Evolutionary conservation across 371 early-diverging fungal species (phyloP).

Genomic region (Mortierella polycephala): DNA sequence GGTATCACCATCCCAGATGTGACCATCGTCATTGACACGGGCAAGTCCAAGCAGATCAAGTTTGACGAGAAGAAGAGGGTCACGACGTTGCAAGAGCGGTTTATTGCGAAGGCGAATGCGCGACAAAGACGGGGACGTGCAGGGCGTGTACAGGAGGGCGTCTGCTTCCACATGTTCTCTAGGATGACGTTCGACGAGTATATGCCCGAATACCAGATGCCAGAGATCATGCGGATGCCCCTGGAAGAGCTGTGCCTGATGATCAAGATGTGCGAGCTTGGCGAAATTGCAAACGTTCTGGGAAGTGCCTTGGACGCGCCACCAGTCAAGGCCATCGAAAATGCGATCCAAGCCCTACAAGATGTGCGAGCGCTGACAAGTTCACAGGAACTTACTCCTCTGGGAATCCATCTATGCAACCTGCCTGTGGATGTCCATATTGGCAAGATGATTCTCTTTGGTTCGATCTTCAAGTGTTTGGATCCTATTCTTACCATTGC

Average conservation of each 20-base stretch:
- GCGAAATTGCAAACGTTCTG: conserved; percentile 70
- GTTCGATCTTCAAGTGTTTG: conserved; percentile 75
- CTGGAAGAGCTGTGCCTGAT: conserved; percentile 78
- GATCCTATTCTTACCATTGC: conserved; percentile 81
- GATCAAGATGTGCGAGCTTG: conserved; percentile 71
- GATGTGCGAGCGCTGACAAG: conserved; percentile 62
- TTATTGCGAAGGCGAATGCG: conserved; percentile 86
- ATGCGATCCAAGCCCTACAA: conserved; percentile 69
- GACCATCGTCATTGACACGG: conserved; percentile 94
- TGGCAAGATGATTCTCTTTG: conserved; percentile 84
- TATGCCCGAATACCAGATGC: conserved; percentile 75
- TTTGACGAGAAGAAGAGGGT: conserved; percentile 77
- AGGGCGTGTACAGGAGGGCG: conserved; percentile 88
- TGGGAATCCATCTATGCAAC: conserved; percentile 87
- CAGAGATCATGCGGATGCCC: conserved; percentile 81
- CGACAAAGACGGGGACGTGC: conserved; percentile 94
- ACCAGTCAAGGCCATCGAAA: conserved; percentile 69
- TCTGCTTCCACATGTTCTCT: conserved; percentile 80
- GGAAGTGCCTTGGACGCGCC: conserved; percentile 83
- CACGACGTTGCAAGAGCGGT: conserved; percentile 74
- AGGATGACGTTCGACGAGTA: conserved; percentile 59
- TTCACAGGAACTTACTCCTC: conserved; percentile 80
- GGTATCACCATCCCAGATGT: conserved; percentile 96
- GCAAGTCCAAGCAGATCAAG: conserved; percentile 84
- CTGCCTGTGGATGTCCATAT: conserved; percentile 84